phyloP scores from a whole-genome alignment of 495 filamentous ascomycete species.

The Aspergillus saccharolyticus region DNA sequence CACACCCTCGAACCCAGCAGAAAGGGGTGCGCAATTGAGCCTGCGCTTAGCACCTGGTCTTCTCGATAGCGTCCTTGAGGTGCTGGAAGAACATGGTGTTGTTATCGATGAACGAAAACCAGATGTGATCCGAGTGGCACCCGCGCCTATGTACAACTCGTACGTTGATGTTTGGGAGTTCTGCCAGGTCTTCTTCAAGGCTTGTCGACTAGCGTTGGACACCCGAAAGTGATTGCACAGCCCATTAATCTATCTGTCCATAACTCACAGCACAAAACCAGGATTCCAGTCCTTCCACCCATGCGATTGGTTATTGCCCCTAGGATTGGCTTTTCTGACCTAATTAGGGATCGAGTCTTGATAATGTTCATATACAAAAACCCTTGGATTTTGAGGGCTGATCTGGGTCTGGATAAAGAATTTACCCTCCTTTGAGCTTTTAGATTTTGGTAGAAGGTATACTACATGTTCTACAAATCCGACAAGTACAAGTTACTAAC shows the following conservation, averaged over 20 bases:
- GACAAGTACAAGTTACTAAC: too few relatives aligned
- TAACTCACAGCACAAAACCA: not conserved
- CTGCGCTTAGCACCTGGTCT: conserved; percentile 62
- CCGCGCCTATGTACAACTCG: conserved; percentile 83
- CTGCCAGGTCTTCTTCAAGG: conserved; percentile 47
- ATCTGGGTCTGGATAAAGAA: too few relatives aligned
- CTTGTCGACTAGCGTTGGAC: conserved; percentile 32
- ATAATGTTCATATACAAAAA: too few relatives aligned
- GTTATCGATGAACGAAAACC: conserved; percentile 87
- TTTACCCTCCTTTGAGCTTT: too few relatives aligned
- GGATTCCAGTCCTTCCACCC: not conserved
- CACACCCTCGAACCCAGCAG: conserved; percentile 65
- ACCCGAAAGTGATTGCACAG: conserved; percentile 8
- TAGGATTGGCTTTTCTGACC: too few relatives aligned
- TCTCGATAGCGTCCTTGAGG: conserved; percentile 62
- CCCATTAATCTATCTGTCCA: not conserved
- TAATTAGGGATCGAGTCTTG: too few relatives aligned
- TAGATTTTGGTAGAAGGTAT: not conserved
- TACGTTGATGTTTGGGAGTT: conserved; percentile 78
- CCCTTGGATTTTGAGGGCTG: too few relatives aligned
- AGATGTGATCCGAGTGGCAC: conserved; percentile 88
- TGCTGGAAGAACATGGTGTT: conserved; percentile 63
- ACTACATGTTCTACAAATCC: not conserved
- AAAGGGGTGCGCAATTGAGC: conserved; percentile 85
- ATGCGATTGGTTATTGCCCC: not conserved